These are phyloP conservation scores for Scheffersomyces stipitis DNA, from an alignment of 805 yeast species.

Conservation along the genomic window DNA sequence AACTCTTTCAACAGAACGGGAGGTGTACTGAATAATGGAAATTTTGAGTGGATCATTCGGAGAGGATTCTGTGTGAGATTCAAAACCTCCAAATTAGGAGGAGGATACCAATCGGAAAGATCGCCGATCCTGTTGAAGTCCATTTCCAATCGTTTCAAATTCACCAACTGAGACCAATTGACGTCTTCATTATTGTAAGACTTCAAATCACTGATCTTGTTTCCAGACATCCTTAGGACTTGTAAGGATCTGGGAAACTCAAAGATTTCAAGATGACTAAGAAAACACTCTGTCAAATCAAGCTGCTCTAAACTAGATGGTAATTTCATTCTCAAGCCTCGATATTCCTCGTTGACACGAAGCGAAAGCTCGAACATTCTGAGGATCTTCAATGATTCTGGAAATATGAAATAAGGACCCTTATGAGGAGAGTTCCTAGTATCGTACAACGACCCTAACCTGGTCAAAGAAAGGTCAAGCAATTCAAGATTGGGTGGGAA, in stretches of 20 bases:
- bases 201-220: conserved; percentile 19
- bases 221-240: conserved; percentile 24
- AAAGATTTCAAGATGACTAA: conserved; percentile 18
- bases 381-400: conserved; percentile 21
- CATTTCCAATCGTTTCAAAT: conserved; percentile 22
- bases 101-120: conserved; percentile 19
- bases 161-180: conserved; percentile 24
- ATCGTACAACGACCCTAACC: conserved; percentile 14
- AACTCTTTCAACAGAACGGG: conserved; percentile 3
- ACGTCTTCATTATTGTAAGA: conserved; percentile 15
- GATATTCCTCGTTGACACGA: conserved; percentile 7
- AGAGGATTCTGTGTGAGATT: conserved; percentile 5
- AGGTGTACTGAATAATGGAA: background rate
- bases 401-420: conserved; percentile 25
- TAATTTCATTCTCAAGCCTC: conserved; percentile 16
- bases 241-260: conserved; percentile 22
- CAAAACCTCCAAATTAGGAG: conserved; percentile 9
- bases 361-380: conserved; percentile 18
- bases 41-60: conserved; percentile 3
- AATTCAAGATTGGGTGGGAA: conserved; percentile 21
- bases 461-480: conserved; percentile 26
- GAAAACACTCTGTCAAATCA: conserved; percentile 23
- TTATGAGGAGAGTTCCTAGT: conserved; percentile 7
- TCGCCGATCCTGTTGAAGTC: conserved; percentile 18
- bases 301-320: conserved; percentile 20